Evolutionary conservation across 768 basidiomycete genomes (phyloP).

Genomic region (Daedaleopsis nitida): DNA sequence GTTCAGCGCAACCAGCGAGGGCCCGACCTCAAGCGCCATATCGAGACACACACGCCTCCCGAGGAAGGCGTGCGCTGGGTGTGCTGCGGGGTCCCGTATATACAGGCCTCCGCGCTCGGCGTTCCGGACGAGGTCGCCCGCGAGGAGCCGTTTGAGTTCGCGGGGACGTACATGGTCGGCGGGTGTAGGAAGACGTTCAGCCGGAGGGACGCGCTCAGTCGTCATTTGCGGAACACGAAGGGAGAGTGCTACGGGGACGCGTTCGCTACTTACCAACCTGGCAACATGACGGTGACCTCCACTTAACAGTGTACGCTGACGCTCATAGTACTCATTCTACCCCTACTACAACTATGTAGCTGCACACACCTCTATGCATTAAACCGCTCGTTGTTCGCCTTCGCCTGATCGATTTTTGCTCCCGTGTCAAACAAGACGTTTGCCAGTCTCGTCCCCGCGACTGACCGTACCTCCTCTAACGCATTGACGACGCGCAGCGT

Average conservation of each 20-base stretch:
- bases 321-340: no score
- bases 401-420: no score
- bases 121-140: background rate
- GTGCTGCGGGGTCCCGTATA: constrained; percentile 16
- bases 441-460: no score
- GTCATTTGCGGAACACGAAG: constrained; percentile 9
- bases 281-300: no score
- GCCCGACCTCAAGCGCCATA: constrained; percentile 17
- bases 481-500: no score
- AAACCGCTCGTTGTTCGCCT: no score
- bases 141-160: constrained; percentile 1
- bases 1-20: constrained; percentile 11
- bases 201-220: constrained; percentile 11
- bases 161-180: constrained; percentile 11
- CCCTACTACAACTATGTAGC: no score
- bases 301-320: no score
- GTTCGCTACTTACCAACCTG: background rate
- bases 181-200: constrained; percentile 18
- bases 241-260: constrained; percentile 8
- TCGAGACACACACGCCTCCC: constrained; percentile 9
- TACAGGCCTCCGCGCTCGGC: background rate
- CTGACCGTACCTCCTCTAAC: no score
- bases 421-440: no score
- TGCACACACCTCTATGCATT: no score
- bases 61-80: constrained; percentile 6